phyloP scores from a whole-genome alignment of 2,329 filamentous ascomycete genomes.

The Fusarium caatingaense region DNA sequence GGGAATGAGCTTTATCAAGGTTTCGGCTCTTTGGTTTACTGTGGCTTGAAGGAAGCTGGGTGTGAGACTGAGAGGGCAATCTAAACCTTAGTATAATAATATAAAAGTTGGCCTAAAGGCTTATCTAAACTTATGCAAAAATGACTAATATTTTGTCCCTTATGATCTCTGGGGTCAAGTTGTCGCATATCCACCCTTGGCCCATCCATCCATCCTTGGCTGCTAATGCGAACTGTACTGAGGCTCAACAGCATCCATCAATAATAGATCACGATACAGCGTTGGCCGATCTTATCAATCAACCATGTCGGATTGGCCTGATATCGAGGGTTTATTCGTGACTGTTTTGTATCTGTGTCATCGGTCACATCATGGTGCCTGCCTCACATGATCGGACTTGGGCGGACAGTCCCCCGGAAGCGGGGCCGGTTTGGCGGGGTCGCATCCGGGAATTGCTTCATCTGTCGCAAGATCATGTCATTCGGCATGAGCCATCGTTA shows the following conservation, averaged over 20 bases:
- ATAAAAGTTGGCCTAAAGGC: not conserved
- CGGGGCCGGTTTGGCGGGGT: constrained; percentile 4
- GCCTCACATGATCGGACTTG: constrained; percentile 19
- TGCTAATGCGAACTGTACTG: not conserved
- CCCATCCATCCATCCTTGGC: too few relatives aligned
- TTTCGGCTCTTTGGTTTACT: not conserved
- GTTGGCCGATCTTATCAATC: not conserved
- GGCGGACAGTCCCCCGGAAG: not conserved
- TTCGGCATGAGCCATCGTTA: not conserved
- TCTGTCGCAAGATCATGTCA: not conserved
- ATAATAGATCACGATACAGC: not conserved
- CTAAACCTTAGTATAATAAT: not conserved
- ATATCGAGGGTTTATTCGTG: not conserved
- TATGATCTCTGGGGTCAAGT: not conserved
- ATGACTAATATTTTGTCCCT: not conserved
- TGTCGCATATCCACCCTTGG: too few relatives aligned
- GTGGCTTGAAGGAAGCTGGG: not conserved
- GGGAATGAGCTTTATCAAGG: not conserved
- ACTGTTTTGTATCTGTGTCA: not conserved
- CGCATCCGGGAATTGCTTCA: not conserved
- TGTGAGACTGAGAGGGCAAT: not conserved
- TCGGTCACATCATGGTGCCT: not conserved
- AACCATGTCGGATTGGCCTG: not conserved
- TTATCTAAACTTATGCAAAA: not conserved
- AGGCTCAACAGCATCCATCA: not conserved